Evolutionary conservation across 768 basidiomycete genomes (phyloP), one percentile per base, ranked within the genome.

Genomic region (Melanogaster broomeanus): DNA sequence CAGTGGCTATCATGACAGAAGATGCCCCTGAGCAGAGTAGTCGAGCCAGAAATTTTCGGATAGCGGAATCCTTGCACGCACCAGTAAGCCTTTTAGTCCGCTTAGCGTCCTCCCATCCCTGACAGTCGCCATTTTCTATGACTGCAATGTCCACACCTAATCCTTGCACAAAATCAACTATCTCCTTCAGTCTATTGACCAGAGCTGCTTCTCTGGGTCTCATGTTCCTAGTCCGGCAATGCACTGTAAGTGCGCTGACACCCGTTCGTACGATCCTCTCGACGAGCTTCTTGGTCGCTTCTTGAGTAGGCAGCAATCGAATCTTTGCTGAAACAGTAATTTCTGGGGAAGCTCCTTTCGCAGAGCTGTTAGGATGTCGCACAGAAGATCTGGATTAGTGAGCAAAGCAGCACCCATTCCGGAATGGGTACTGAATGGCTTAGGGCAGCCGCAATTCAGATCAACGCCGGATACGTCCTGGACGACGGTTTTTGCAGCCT

Each of bases 401-500:
- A 99, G 82, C 13, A 99, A 77, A 3, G 95, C 96, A 1, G 97
- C 96, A 9, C 97, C 97, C 95, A 98, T 98, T 0, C 97, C 97
- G 0, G 87, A 73, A 58, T 90, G 88, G 0, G 92, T 93, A 19
- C 93, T 96, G 70, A 98, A 98, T 0, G 94, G 90, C 61, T 96
- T 96, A 0, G 95, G 95, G 64, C 96, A 99, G 0, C 96, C 97
- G 64, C 97, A 98, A 68, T 98, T 98, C 53, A 99, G 85, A 67
- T 98, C 97, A 61, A 99, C 78, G 18, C 95, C 97, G 0, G 94
- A 85, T 27, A 99, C 85, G 62, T 99, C 97, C 30, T 89, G 74
- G 71, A 86, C 78, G 34, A 99, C 91, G 0, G 78, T 82, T 62
- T 86, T 84, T 5, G 97, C 94, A 2, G 97, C 96, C 72, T 93